These are phyloP conservation scores for Hymenoscyphus fraxineus DNA, from an alignment of 2,329 filamentous ascomycete genomes.

Conservation along the genomic window DNA sequence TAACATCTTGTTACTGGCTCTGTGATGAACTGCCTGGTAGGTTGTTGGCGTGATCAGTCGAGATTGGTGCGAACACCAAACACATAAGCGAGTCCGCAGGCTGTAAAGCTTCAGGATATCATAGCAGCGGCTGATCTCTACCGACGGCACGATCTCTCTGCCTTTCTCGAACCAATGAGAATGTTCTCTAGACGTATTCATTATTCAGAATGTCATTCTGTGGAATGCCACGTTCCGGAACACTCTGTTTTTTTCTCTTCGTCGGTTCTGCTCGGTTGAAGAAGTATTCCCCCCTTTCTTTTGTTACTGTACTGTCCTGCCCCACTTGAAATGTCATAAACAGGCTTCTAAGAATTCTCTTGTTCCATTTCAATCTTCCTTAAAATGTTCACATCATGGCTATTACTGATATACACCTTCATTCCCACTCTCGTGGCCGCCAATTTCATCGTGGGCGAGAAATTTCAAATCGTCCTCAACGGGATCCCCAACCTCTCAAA, in stretches of 20 bases:
- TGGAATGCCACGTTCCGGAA: constrained; percentile 4
- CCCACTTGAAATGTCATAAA: not conserved
- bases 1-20: constrained; percentile 2
- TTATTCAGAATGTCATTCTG: constrained; percentile 49
- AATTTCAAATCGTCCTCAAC: constrained; percentile 20
- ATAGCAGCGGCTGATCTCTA: constrained; percentile 19
- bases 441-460: constrained; percentile 18
- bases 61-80: constrained; percentile 14
- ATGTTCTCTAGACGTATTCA: constrained; percentile 47
- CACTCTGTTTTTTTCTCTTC: constrained; percentile 1
- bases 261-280: constrained; percentile 1
- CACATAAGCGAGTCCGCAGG: constrained; percentile 15
- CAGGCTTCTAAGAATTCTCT: not conserved
- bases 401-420: constrained; percentile 13
- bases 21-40: constrained; percentile 1
- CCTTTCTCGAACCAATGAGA: constrained; percentile 37
- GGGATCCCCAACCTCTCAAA: constrained; percentile 12
- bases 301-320: not conserved
- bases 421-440: constrained; percentile 7
- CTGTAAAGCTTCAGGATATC: not conserved
- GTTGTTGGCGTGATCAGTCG: constrained; percentile 19
- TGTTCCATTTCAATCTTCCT: not conserved
- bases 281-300: not conserved
- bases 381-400: constrained; percentile 17
- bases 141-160: constrained; percentile 17